Evolutionary conservation across 1,284 basidiomycete species (phyloP).

Genomic region (Puccinia polysora): DNA sequence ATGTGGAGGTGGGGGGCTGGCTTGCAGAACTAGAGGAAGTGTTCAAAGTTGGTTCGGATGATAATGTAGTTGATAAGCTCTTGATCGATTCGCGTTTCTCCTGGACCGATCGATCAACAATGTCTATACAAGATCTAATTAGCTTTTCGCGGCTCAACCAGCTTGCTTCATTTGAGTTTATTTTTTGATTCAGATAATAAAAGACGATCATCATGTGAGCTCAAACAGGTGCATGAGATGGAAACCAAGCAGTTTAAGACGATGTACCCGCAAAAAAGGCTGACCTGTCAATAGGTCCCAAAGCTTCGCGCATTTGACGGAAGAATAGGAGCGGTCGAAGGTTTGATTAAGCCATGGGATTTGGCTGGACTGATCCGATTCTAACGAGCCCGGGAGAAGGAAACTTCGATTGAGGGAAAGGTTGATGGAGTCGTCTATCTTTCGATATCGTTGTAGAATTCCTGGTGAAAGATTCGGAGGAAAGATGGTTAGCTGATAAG

Average conservation of each 20-base stretch:
- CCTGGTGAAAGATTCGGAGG: constrained; percentile 2
- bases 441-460: constrained; percentile 9
- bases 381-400: background rate
- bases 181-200: background rate
- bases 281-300: constrained; percentile 22
- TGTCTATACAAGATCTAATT: constrained; percentile 13
- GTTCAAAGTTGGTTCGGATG: background rate
- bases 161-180: background rate
- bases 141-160: constrained; percentile 20
- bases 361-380: background rate
- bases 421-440: constrained; percentile 23
- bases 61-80: background rate
- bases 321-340: background rate
- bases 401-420: constrained; percentile 18
- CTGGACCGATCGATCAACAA: constrained; percentile 15
- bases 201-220: background rate
- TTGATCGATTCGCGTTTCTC: background rate
- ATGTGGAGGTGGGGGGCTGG: background rate
- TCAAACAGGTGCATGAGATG: background rate
- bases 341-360: background rate
- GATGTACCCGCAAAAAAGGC: no score
- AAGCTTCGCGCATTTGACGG: background rate
- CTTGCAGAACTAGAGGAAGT: background rate
- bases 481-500: background rate
- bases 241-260: no score